Base-by-base conservation (phyloP, 345 rosid genomes). In the Noccaea caerulescens region DNA sequence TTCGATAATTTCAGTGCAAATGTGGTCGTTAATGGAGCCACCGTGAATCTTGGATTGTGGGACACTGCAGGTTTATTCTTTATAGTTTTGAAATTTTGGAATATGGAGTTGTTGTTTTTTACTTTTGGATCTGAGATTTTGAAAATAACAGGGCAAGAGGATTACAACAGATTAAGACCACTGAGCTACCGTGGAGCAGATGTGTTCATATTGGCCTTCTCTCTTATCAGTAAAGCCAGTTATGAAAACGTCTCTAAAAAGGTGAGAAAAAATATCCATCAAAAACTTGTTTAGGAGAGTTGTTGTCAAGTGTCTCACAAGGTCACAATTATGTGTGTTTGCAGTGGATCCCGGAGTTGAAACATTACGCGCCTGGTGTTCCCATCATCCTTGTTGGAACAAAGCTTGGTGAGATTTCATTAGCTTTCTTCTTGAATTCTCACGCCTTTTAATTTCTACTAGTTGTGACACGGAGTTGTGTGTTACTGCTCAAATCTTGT, bases 321-420 rank as follows among this genome's bases (percentile, higher is more conserved):
- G 16, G 38, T 59, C 42, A 27, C 16, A 32, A 33, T 36, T 76
- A 71, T 50, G 13, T 76, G 71, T 46, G 13, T 50, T 72, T 80
- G 42, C 87, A 89, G 99, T 94, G 99, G 99, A 94, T 94, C 79
- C 97, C 99, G 2, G 99, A 94, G 84, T 76, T 91, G 83, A 87
- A 83, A 81, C 97, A 94, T 80, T 91, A 91, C 63, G 96, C 93
- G 3, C 99, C 97, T 43, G 96, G 97, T 72, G 92, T 94, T 56
- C 99, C 95, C 64, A 80, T 89, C 39, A 62, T 91, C 73, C 96
- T 91, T 23, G 96, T 91, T 80, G 97, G 99, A 70, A 89, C 97
- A 46, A 91, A 94, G 86, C 90, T 91, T 73, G 99, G 99, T 94
- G 72, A 78, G 79, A 8, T 41, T 66, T 66, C 38, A 4, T 14